Base-by-base conservation (phyloP, 176 grass and related monocot genomes). In the Paspalum notatum region DNA sequence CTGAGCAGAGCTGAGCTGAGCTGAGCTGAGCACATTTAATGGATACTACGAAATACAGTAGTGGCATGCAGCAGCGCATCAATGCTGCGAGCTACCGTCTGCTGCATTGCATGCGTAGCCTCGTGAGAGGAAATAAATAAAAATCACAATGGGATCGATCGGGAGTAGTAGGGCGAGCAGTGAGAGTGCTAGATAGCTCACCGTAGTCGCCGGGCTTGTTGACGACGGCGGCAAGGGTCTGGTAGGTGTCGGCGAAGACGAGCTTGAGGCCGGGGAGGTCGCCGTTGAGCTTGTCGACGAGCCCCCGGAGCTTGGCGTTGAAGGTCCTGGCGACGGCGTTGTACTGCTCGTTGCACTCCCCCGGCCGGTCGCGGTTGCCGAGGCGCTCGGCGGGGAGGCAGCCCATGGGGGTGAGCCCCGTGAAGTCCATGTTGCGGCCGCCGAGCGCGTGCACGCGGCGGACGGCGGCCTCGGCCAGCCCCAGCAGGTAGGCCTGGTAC, bases 401-500 rank as follows among this genome's bases (percentile, higher is more conserved):
- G 8, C 84, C 85, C 85, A 87, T 75, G 40, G 80, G 80, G 5
- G 82, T 91, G 22, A 88, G 70, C 20, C 86, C 81, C 46, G 86
- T 88, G 80, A 91, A 87, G 80, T 88, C 85, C 80, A 91, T 87
- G 65, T 91, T 91, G 15, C 77, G 24, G 10, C 82, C 85, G 21
- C 81, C 88, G 14, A 79, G 84, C 5, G 44, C 3, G 78, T 87
- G 52, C 58, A 87, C 88, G 44, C 71, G 75, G 27, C 83, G 73
- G 69, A 92, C 69, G 72, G 84, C 78, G 6, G 60, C 50, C 83
- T 89, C 83, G 7, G 68, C 87, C 10, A 86, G 75, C 3, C 44
- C 68, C 53, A 85, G 53, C 66, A 77, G 78, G 83, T 92, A 89
- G 26, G 21, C 49, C 74, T 79, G 60, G 72, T 92, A 83, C 75